Conservation (phyloP, 495 filamentous ascomycete genomes). For the Aspergillus indologenus region DNA sequence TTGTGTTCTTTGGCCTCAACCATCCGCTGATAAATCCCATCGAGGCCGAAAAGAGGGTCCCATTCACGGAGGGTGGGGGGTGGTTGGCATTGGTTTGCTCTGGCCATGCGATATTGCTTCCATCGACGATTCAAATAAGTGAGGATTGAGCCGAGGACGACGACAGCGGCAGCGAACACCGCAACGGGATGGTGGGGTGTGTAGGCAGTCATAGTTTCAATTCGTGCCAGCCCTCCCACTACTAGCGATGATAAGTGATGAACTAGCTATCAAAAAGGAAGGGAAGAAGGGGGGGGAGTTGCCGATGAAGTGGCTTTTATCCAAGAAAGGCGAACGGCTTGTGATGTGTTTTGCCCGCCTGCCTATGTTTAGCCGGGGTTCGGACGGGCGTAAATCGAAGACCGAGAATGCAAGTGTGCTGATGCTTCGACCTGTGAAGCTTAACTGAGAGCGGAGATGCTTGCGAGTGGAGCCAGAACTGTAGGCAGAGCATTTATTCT, state of each 20-base stretch:
- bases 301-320: background rate
- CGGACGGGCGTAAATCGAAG: background rate
- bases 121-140: conserved; percentile 16
- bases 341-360: background rate
- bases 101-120: conserved; percentile 16
- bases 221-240: background rate
- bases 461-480: background rate
- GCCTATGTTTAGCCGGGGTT: background rate
- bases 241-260: background rate
- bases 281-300: background rate
- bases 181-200: conserved; percentile 9
- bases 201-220: conserved; percentile 8
- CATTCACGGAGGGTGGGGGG: background rate
- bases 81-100: conserved; percentile 17
- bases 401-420: background rate
- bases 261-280: background rate
- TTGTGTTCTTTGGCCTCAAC: conserved; percentile 11
- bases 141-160: conserved; percentile 13
- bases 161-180: conserved; percentile 6
- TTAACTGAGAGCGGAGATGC: background rate
- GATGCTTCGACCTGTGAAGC: background rate
- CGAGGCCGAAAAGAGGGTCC: conserved; percentile 17
- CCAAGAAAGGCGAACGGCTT: background rate
- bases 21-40: conserved; percentile 12
- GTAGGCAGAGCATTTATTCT: no score